These are phyloP conservation scores for Coprinopsis cinerea DNA, from an alignment of 768 basidiomycete genomes.

Conservation along the genomic window DNA sequence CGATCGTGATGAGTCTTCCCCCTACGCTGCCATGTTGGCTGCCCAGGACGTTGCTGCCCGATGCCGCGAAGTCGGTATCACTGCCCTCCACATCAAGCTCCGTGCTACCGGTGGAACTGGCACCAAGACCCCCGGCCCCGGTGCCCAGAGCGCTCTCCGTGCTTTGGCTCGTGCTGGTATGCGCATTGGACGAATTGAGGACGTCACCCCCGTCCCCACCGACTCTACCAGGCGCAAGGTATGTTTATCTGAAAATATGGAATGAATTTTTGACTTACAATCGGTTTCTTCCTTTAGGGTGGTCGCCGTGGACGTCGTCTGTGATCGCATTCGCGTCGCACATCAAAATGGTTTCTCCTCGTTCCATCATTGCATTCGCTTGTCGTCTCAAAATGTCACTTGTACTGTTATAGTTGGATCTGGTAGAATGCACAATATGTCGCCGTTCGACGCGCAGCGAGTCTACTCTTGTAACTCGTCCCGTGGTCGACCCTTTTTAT, in stretches of 20 bases:
- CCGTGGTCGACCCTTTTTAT: constrained; percentile 61
- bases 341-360: constrained; percentile 17
- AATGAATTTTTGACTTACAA: background rate
- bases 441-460: constrained; percentile 87
- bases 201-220: constrained; percentile 95
- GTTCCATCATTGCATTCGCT: constrained; percentile 15
- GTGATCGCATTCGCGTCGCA: constrained; percentile 34
- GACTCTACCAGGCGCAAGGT: constrained; percentile 98
- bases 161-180: constrained; percentile 98
- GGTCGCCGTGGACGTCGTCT: constrained; percentile 99
- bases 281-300: constrained; percentile 53
- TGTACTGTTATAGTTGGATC: constrained; percentile 18
- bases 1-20: constrained; percentile 98
- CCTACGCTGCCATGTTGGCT: constrained; percentile 96
- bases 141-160: constrained; percentile 96
- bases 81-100: constrained; percentile 98
- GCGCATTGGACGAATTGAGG: constrained; percentile 97
- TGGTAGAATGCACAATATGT: constrained; percentile 48
- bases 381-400: constrained; percentile 15
- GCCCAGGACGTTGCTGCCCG: constrained; percentile 94
- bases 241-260: constrained; percentile 15
- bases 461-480: constrained; percentile 47
- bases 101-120: constrained; percentile 97
- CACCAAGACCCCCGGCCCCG: constrained; percentile 98
- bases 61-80: constrained; percentile 98